These are phyloP conservation scores for Lipomyces chichibuensis DNA, from an alignment of 805 yeast species.

Conservation along the genomic window DNA sequence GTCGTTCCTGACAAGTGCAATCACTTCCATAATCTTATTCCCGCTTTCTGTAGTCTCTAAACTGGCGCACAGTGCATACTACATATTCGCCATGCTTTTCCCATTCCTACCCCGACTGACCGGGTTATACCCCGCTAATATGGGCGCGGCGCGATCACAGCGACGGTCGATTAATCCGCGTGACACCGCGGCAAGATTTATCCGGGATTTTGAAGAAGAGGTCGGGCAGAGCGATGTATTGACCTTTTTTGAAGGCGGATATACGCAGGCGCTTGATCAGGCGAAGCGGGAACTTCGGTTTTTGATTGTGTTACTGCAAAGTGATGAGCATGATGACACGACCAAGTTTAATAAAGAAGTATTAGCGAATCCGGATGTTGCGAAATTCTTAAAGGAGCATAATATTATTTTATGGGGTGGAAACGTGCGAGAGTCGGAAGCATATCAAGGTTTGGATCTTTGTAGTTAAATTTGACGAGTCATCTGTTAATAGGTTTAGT, in stretches of 20 bases:
- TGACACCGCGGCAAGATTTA: constrained; percentile 56
- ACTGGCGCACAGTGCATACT: constrained; percentile 25
- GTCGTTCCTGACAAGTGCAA: constrained; percentile 34
- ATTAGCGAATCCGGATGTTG: constrained; percentile 56
- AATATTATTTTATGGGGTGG: constrained; percentile 85
- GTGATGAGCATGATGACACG: constrained; percentile 69
- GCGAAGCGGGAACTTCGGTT: constrained; percentile 73
- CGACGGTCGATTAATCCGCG: constrained; percentile 50
- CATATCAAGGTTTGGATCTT: constrained; percentile 55
- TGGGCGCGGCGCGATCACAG: constrained; percentile 46
- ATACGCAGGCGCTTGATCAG: constrained; percentile 72
- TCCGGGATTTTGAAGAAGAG: constrained; percentile 56
- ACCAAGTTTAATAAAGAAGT: constrained; percentile 57
- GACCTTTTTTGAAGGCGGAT: constrained; percentile 69
- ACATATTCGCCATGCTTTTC: constrained; percentile 38
- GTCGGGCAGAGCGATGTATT: constrained; percentile 37
- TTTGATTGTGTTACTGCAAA: constrained; percentile 72
- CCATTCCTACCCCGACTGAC: constrained; percentile 48
- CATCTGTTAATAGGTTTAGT: constrained; percentile 44
- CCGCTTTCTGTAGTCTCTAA: constrained; percentile 46
- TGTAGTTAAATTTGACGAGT: neutral
- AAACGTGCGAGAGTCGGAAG: constrained; percentile 76
- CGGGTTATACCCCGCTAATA: constrained; percentile 46
- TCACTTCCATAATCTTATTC: constrained; percentile 42
- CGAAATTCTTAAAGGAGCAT: constrained; percentile 52